Conservation (phyloP, 2,329 filamentous ascomycete genomes). For the Aspergillus latus region DNA sequence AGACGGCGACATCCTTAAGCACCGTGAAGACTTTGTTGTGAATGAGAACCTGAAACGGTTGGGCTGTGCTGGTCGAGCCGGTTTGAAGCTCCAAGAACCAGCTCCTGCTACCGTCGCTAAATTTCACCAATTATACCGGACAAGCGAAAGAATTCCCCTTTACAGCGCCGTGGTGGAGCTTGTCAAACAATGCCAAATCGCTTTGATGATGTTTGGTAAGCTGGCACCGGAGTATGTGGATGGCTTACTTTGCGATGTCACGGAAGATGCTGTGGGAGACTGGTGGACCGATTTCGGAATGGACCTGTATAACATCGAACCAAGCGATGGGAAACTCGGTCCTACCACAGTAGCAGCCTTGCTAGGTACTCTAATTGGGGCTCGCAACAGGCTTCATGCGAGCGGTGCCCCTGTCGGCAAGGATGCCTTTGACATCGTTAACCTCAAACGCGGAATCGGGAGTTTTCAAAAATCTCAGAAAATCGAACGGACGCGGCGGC, state of each 20-base stretch:
- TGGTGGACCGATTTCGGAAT: conserved; percentile 96
- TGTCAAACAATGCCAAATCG: conserved; percentile 86
- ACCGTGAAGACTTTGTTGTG: conserved; percentile 83
- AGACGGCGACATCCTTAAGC: conserved; percentile 76
- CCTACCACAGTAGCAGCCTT: conserved; percentile 88
- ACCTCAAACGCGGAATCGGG: conserved; percentile 77
- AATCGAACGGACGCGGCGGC: conserved; percentile 70
- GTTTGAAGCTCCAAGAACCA: conserved; percentile 75
- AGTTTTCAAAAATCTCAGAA: conserved; percentile 90
- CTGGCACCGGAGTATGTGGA: conserved; percentile 87
- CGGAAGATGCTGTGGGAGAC: conserved; percentile 82
- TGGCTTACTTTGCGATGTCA: conserved; percentile 87
- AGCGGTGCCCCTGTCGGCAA: conserved; percentile 81
- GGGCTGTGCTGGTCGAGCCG: conserved; percentile 86
- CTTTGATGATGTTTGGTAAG: conserved; percentile 82
- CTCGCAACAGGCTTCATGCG: conserved; percentile 83
- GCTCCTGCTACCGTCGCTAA: conserved; percentile 82
- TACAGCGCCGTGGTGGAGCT: conserved; percentile 80
- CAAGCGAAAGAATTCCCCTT: conserved; percentile 76
- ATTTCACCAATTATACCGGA: conserved; percentile 87
- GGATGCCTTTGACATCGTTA: conserved; percentile 83
- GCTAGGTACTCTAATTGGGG: conserved; percentile 83
- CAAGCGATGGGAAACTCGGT: conserved; percentile 86
- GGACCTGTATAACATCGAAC: conserved; percentile 89
- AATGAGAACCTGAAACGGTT: conserved; percentile 92